Evolutionary conservation across 2,329 filamentous ascomycete species (phyloP), one percentile per base, ranked within the genome.

Genomic region (Zalaria obscura): DNA sequence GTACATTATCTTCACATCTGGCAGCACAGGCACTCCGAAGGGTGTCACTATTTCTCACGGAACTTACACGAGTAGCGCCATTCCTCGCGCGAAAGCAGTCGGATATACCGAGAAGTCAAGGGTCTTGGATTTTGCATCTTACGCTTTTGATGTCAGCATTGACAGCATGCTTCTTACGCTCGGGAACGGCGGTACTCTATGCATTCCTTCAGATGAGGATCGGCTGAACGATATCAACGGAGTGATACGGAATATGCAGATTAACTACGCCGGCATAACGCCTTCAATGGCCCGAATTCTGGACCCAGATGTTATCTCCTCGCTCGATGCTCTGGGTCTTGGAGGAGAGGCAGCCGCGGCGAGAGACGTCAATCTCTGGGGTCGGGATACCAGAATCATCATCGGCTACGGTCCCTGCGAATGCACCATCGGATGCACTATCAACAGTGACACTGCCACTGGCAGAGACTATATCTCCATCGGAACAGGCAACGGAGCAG

Each of bases 21-120:
- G 54, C n/a, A 52, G 49, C 18, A 52, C 48, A 5, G 50, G 52
- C 5, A 48, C 49, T 6, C 50, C 54, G 4, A 56, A 55, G 35
- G 51, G 51, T 2, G 50, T 53, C 25, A 47, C 36, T 31, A 33
- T 42, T 25, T 45, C 48, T 3, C 48, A 54, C 26, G 75, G 75
- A 25, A 76, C 72, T 0, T 77, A 76, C 39, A 59, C 78, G 5
- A 59, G 63, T 3, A 68, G 65, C 3, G 68, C 65, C 0, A 69
- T 79, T 25, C 60, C 63, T 3, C 60, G 62, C 1, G 38, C 34
- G 9, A 38, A 41, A 38, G 42, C 42, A n/a, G 34, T 42, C 5
- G 40, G 40, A 27, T 43, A 38, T 9, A 42, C 33, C 4, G 32
- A 35, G 5, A 42, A 42, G 10, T 40, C 45, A 1, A 34, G 43